Evolutionary conservation across 345 rosid genomes (phyloP).

Genomic region (Gossypium longicalyx): DNA sequence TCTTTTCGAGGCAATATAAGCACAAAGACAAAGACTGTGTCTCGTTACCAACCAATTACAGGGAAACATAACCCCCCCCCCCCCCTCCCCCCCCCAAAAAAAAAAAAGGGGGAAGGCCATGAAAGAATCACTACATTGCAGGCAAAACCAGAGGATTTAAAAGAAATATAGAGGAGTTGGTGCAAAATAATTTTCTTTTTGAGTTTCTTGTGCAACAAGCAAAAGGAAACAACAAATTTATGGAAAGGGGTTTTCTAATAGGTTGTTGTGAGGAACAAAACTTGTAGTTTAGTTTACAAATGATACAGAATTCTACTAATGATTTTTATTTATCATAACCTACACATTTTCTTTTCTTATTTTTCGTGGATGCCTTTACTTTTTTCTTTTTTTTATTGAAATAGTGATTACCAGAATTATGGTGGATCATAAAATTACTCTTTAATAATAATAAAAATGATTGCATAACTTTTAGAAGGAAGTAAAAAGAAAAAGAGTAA

Average conservation of each 20-base stretch:
- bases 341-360: too few species aligned
- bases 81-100: too few species aligned
- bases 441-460: too few species aligned
- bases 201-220: not conserved
- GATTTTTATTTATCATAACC: too few species aligned
- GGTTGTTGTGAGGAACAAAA: not conserved
- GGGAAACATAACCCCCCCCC: not conserved
- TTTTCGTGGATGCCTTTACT: too few species aligned
- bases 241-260: not conserved
- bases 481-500: too few species aligned
- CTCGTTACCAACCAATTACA: not conserved
- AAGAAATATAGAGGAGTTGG: not conserved
- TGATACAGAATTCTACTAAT: not conserved
- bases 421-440: too few species aligned
- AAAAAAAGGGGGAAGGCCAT: not conserved
- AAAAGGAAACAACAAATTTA: not conserved
- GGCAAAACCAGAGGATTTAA: not conserved
- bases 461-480: too few species aligned
- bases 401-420: too few species aligned
- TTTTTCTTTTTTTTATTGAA: too few species aligned
- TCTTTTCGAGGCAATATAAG: conserved; percentile 45
- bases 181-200: not conserved
- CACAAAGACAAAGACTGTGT: not conserved
- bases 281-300: not conserved
- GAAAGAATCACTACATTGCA: not conserved